These are phyloP conservation scores for Fusarium protoensiforme DNA, from an alignment of 2,329 filamentous ascomycete genomes.

Conservation along the genomic window DNA sequence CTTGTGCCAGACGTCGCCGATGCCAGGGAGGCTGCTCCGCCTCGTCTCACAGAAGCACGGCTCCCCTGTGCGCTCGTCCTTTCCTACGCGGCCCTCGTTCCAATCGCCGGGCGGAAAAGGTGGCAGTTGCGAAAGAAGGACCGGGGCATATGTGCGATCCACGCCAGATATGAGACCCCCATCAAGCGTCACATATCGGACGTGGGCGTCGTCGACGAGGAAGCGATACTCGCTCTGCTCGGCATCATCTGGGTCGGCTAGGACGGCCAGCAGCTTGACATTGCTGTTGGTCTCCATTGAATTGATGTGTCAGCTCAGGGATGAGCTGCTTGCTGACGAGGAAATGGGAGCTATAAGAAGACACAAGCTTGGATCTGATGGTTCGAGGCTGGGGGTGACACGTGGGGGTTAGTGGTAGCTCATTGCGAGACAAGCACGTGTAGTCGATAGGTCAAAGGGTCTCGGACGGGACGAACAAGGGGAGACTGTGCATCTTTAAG, in stretches of 20 bases:
- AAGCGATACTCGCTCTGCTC: constrained; percentile 51
- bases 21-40: constrained; percentile 43
- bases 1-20: constrained; percentile 50
- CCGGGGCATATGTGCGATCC: constrained; percentile 48
- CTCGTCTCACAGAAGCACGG: constrained; percentile 43
- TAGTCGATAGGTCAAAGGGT: background rate
- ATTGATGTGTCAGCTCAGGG: background rate
- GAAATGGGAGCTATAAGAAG: background rate
- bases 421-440: constrained; percentile 9
- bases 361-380: background rate
- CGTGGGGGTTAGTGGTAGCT: constrained; percentile 10
- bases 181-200: constrained; percentile 56
- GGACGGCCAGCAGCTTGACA: constrained; percentile 39
- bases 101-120: constrained; percentile 52
- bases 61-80: constrained; percentile 35
- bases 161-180: constrained; percentile 45
- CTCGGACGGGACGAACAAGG: constrained; percentile 1
- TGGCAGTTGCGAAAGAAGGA: constrained; percentile 48
- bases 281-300: constrained; percentile 35
- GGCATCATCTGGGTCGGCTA: constrained; percentile 40
- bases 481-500: constrained; percentile 13
- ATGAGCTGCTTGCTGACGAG: background rate
- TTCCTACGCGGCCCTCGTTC: constrained; percentile 51
- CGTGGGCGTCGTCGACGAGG: constrained; percentile 47
- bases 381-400: constrained; percentile 6